Conservation (phyloP, 2,329 filamentous ascomycete species). For the Teratosphaeriaceae sp. region DNA sequence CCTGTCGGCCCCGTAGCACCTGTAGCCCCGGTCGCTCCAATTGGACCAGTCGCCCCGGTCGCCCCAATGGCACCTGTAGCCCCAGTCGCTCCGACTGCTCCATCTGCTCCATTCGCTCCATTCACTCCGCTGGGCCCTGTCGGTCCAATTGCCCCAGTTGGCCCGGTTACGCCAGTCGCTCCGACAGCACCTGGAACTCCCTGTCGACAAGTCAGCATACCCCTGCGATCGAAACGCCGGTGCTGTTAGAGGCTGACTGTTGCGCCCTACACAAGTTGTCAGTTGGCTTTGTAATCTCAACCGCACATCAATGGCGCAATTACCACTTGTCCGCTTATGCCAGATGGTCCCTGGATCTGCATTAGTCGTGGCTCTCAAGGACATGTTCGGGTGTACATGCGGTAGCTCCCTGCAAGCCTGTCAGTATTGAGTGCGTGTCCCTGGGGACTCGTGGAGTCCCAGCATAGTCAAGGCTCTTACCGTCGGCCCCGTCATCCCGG, state of each 20-base stretch:
- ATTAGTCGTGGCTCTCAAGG: too few relatives aligned
- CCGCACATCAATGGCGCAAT: too few relatives aligned
- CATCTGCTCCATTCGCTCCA: not conserved
- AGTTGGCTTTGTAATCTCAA: not conserved
- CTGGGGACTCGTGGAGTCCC: too few relatives aligned
- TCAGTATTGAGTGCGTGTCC: too few relatives aligned
- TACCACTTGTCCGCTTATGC: too few relatives aligned
- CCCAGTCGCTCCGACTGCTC: constrained; percentile 8
- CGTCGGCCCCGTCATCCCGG: too few relatives aligned
- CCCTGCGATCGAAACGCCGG: constrained; percentile 11
- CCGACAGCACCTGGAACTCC: constrained; percentile 7
- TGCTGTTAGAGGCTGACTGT: too few relatives aligned
- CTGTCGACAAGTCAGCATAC: not conserved
- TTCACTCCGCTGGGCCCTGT: not conserved
- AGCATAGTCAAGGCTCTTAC: too few relatives aligned
- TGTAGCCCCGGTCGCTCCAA: constrained; percentile 5
- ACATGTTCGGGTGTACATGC: too few relatives aligned
- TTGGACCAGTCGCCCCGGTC: not conserved
- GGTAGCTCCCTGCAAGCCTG: too few relatives aligned
- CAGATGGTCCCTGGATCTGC: too few relatives aligned
- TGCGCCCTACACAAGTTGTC: not conserved
- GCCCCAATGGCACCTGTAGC: not conserved
- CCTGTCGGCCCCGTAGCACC: constrained; percentile 5
- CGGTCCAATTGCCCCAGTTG: not conserved
- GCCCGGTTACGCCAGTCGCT: constrained; percentile 10